Conservation (phyloP, 1,139 yeast genomes). For the Lodderomyces jiufengensis region DNA sequence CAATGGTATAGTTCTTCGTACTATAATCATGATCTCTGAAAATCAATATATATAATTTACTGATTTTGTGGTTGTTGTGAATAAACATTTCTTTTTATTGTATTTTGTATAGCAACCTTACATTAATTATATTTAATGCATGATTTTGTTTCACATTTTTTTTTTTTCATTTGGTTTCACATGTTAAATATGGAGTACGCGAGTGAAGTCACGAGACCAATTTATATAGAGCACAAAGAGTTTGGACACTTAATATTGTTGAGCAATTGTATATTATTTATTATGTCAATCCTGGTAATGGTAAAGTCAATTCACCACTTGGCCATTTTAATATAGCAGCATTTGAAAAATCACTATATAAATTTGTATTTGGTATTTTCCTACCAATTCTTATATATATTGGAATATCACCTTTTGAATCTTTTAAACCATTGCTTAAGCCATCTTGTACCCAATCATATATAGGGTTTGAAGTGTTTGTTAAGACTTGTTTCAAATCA, state of each 20-base stretch:
- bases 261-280: no score
- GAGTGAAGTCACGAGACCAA: no score
- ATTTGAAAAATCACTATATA: slow-evolving; percentile 52
- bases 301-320: slow-evolving; percentile 45
- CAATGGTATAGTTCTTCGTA: not conserved
- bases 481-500: slow-evolving; percentile 38
- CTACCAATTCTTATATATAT: slow-evolving; percentile 56
- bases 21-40: not conserved
- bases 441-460: slow-evolving; percentile 30
- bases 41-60: not conserved
- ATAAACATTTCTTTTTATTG: no score
- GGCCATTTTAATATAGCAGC: slow-evolving; percentile 61
- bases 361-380: slow-evolving; percentile 37
- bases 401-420: slow-evolving; percentile 30
- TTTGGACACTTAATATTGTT: no score
- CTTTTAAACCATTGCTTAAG: slow-evolving; percentile 18
- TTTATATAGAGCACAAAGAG: no score
- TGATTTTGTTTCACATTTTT: no score
- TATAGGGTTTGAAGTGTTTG: slow-evolving; percentile 29
- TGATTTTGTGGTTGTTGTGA: no score
- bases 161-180: no score
- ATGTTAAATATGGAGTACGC: no score
- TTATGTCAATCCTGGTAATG: slow-evolving; percentile 43
- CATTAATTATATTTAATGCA: no score
- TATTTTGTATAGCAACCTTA: no score